Percentiles rank a stretch among this genome's conserved stretches.
Conservation (phyloP, 768 basidiomycete species). For the Lenzites betulinus region DNA sequence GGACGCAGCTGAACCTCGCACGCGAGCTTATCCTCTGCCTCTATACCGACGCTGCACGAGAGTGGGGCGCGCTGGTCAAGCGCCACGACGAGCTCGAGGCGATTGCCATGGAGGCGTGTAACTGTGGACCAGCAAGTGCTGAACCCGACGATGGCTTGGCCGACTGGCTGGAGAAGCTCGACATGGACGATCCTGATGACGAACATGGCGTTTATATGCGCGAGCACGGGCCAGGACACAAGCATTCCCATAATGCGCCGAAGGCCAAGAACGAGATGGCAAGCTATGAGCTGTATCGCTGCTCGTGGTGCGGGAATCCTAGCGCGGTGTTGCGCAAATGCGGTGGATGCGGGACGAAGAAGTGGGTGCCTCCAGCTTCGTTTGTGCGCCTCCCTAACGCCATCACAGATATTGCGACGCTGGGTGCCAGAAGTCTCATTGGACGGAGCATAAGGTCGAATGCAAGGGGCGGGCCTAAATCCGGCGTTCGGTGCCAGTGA, state of each 20-base stretch:
- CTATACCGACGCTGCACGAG: slow-evolving; percentile 45
- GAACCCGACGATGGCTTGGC: slow-evolving; percentile 4
- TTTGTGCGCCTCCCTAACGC: not conserved
- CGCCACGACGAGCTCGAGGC: slow-evolving; percentile 6
- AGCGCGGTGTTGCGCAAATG: slow-evolving; percentile 54
- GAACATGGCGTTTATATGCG: not conserved
- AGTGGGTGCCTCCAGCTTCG: slow-evolving; percentile 29
- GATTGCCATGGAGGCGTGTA: not conserved
- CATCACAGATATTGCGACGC: slow-evolving; percentile 46
- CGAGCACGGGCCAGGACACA: not conserved
- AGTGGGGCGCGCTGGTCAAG: slow-evolving; percentile 40
- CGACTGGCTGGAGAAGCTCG: slow-evolving; percentile 7
- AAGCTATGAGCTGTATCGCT: slow-evolving; percentile 32
- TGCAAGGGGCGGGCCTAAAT: slow-evolving; percentile 25
- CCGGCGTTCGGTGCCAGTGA: no score
- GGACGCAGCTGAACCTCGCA: slow-evolving; percentile 52
- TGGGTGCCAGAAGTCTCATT: slow-evolving; percentile 41
- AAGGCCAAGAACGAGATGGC: not conserved
- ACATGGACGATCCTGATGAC: slow-evolving; percentile 6
- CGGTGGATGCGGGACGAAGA: slow-evolving; percentile 42
- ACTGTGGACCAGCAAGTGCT: not conserved
- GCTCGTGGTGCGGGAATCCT: slow-evolving; percentile 67
- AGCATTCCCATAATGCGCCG: not conserved
- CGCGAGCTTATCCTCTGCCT: slow-evolving; percentile 49
- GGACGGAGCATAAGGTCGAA: slow-evolving; percentile 37